phyloP scores from a whole-genome alignment of 495 filamentous ascomycete species.

The Tetracladium setigerum region DNA sequence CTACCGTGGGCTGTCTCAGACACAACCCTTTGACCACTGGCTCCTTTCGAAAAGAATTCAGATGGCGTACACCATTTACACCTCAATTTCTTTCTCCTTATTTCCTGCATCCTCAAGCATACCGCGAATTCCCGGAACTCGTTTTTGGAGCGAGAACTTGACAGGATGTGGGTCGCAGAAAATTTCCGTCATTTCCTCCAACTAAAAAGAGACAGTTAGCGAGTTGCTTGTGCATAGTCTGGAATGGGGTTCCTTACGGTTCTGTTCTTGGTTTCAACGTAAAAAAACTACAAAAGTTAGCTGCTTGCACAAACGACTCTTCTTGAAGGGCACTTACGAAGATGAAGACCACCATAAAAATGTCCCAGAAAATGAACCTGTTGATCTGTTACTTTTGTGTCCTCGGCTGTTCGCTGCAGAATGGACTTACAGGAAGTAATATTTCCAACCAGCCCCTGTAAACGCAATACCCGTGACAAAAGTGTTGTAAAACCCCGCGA shows the following conservation, averaged over 20 bases:
- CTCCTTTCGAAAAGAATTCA: no score
- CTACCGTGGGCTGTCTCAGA: no score
- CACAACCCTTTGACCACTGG: no score
- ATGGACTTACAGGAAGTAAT: conserved; percentile 31
- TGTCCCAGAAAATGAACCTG: conserved; percentile 50
- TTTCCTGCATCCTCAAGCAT: no score
- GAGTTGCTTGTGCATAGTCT: no score
- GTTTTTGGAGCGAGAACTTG: no score
- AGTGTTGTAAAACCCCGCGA: conserved; percentile 42
- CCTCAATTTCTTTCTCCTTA: no score
- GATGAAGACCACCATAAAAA: conserved; percentile 39
- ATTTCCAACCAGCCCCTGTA: conserved; percentile 42
- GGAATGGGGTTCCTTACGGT: not conserved
- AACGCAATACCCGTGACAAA: conserved; percentile 46
- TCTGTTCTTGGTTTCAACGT: not conserved
- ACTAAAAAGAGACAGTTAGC: not conserved
- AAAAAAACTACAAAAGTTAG: not conserved
- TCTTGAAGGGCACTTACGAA: conserved; percentile 30
- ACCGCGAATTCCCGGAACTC: no score
- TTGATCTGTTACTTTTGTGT: conserved; percentile 36
- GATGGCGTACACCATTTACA: no score
- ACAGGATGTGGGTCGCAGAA: not conserved
- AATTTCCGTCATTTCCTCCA: not conserved
- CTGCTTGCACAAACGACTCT: conserved; percentile 32
- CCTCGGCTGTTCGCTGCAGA: no score